Base-by-base conservation (phyloP, 495 filamentous ascomycete species). In the Poronia punctata region DNA sequence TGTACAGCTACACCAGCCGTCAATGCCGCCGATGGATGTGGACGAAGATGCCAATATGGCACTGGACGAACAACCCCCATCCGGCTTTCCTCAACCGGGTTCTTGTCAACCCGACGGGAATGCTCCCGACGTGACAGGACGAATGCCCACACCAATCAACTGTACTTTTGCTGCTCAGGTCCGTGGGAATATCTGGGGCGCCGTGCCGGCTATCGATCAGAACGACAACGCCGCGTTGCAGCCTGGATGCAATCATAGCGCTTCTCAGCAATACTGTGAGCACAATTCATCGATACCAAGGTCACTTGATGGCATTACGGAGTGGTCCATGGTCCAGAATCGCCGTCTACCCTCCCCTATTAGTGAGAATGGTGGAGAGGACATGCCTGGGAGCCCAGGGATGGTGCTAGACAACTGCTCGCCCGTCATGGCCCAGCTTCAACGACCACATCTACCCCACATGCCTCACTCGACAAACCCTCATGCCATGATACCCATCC, bases 261-360 rank as follows among this genome's bases (percentile, higher is more conserved):
- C 42, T 9, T 12, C 41, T 35, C 54, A 31, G 14, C 47, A 31
- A 14, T 50, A 40, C 38, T 37, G 25, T 38, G 38, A 18, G 15
- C 55, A 56, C 5, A 57, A 52, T 26, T 51, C 57, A 33, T 62
- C 52, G 29, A 48, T 62, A 8, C 51, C 49, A 5, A 46, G 59
- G 5, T 65, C 52, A 10, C 55, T 64, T 19, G 62, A 66, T 18
- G 60, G 62, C 47, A 47, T 61, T 4, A 54, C 55, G 5, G 67
- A 72, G 47, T 69, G 69, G 56, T 60, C 51, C 36, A 54, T 64
- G 54, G 61, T 67, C 4, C 65, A 73, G 33, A 69, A 62, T 42
- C 66, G 75, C 12, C 74, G 76, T 24, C 69, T 86, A 6, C 83
- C 82, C 3, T 86, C 80, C 17, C 84, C 83, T 4, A 80, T 85